phyloP scores from a whole-genome alignment of 768 basidiomycete species.

The Terana coerulea region DNA sequence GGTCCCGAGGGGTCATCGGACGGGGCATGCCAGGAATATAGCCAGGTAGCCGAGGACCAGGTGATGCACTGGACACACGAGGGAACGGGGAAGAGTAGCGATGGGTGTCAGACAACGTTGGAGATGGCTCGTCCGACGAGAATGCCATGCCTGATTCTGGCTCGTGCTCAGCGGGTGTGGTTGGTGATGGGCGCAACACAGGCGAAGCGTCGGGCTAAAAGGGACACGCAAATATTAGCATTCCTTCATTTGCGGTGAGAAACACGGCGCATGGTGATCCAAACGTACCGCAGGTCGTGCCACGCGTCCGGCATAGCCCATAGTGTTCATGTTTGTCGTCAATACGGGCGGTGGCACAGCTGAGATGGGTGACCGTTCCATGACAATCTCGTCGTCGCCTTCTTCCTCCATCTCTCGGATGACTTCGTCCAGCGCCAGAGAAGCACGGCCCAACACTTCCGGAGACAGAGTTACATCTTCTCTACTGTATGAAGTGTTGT shows the following conservation, averaged over 20 bases:
- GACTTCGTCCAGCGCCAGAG: constrained; percentile 69
- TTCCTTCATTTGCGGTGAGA: constrained; percentile 1
- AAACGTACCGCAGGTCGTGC: constrained; percentile 15
- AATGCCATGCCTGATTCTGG: constrained; percentile 69
- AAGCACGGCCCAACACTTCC: constrained; percentile 56
- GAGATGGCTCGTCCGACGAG: constrained; percentile 49
- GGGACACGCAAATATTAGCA: constrained; percentile 4
- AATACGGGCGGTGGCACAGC: constrained; percentile 10
- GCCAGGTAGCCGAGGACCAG: constrained; percentile 61
- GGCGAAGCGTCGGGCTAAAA: constrained; percentile 17
- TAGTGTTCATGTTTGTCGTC: background rate
- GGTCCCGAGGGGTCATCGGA: constrained; percentile 85
- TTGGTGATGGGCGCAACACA: constrained; percentile 12
- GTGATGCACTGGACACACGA: constrained; percentile 48
- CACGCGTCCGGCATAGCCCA: constrained; percentile 1
- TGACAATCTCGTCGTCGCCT: constrained; percentile 57
- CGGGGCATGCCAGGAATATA: constrained; percentile 90
- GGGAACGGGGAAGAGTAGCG: constrained; percentile 40
- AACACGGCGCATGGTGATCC: constrained; percentile 5
- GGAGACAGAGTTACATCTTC: constrained; percentile 39
- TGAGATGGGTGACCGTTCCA: constrained; percentile 53
- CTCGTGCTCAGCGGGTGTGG: constrained; percentile 39
- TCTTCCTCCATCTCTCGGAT: constrained; percentile 78
- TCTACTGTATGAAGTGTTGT: constrained; percentile 36
- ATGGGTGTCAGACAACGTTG: constrained; percentile 28